Conservation (phyloP, 495 filamentous ascomycete species). For the Hyaloscypha variabilis region DNA sequence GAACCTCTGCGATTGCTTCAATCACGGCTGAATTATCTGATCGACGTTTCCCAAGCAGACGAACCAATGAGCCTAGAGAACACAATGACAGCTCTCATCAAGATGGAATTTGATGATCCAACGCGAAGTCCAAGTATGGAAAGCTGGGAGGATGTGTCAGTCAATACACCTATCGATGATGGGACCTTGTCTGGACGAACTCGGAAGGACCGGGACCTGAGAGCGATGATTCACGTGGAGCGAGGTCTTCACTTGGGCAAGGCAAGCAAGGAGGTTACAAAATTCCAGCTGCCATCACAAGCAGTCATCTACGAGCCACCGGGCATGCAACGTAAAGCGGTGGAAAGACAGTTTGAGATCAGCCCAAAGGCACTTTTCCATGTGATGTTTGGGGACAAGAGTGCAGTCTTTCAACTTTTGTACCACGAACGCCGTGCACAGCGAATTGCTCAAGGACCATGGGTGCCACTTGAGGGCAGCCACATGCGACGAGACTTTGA, state of each 20-base stretch:
- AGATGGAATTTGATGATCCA: constrained; percentile 49
- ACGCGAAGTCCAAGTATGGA: constrained; percentile 74
- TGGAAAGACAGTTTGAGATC: constrained; percentile 81
- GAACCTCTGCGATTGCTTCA: constrained; percentile 85
- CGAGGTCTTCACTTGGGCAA: constrained; percentile 57
- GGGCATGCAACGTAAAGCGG: constrained; percentile 68
- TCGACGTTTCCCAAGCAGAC: constrained; percentile 71
- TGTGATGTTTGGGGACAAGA: constrained; percentile 93
- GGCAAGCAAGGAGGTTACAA: constrained; percentile 59
- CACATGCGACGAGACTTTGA: constrained; percentile 76
- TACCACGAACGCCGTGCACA: constrained; percentile 83
- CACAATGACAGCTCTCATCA: constrained; percentile 65
- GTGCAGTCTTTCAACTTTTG: constrained; percentile 87
- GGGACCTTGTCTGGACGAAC: constrained; percentile 47
- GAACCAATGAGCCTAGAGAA: constrained; percentile 63
- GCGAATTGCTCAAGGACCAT: constrained; percentile 83
- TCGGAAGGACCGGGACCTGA: constrained; percentile 55
- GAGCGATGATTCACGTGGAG: constrained; percentile 63
- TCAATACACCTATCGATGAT: constrained; percentile 64
- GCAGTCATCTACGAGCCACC: constrained; percentile 82
- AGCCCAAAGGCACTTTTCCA: constrained; percentile 94
- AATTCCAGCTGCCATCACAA: constrained; percentile 82
- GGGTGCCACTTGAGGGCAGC: constrained; percentile 69
- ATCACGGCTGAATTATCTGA: constrained; percentile 78
- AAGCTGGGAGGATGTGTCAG: constrained; percentile 89